phyloP scores from a whole-genome alignment of 208 protist species.

The Spongospora subterranea region DNA sequence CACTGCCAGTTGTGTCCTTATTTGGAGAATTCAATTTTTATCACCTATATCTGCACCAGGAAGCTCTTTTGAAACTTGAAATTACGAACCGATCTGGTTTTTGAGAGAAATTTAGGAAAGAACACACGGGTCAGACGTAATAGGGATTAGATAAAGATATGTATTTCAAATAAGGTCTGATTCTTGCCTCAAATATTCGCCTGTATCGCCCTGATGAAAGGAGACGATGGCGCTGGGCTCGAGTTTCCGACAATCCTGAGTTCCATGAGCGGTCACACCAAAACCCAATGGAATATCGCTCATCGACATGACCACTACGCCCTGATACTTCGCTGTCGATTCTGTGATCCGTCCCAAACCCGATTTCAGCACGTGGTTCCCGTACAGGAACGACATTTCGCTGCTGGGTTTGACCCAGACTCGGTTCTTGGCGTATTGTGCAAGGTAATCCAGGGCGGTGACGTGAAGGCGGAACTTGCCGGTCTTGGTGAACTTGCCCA shows the following conservation, averaged over 20 bases:
- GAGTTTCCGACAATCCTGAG: slow-evolving; percentile 91
- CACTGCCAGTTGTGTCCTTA: too few species aligned
- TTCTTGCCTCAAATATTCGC: slow-evolving; percentile 96
- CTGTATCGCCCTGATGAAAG: slow-evolving; percentile 96
- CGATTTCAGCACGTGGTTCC: slow-evolving; percentile 95
- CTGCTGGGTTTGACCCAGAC: slow-evolving; percentile 97
- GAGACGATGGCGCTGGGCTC: slow-evolving; percentile 93
- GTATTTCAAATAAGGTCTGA: slow-evolving; percentile 71
- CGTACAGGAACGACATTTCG: slow-evolving; percentile 98
- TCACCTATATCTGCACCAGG: too few species aligned
- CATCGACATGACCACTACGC: slow-evolving; percentile 96
- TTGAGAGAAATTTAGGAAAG: too few species aligned
- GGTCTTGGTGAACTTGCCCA: slow-evolving; percentile 85
- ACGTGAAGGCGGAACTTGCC: slow-evolving; percentile 82
- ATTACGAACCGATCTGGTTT: too few species aligned
- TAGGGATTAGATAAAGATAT: not conserved
- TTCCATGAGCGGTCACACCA: slow-evolving; percentile 92
- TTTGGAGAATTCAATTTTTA: too few species aligned
- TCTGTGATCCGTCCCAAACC: slow-evolving; percentile 97
- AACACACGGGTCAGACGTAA: too few species aligned
- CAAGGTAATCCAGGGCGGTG: slow-evolving; percentile 82
- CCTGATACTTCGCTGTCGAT: slow-evolving; percentile 88
- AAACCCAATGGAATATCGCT: slow-evolving; percentile 95
- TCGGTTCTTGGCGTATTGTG: slow-evolving; percentile 90
- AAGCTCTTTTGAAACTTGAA: too few species aligned